Evolutionary conservation across 2,329 filamentous ascomycete species (phyloP).

Genomic region (Xylariaceae sp.): DNA sequence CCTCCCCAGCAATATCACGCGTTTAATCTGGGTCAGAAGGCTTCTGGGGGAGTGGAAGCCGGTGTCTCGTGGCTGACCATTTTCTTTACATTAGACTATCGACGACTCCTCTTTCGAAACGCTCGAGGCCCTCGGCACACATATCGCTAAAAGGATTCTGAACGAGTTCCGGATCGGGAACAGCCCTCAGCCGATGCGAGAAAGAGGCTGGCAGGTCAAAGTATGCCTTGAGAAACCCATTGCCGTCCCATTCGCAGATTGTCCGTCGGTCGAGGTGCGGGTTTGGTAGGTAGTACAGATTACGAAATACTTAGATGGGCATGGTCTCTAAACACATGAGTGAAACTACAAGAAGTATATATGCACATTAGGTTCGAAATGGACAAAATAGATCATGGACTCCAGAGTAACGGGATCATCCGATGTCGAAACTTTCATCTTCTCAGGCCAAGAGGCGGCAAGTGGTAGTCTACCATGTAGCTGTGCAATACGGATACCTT

Average conservation of each 20-base stretch:
- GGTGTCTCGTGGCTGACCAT: slow-evolving; percentile 1
- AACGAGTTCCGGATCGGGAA: slow-evolving; percentile 34
- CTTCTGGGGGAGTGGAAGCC: no score
- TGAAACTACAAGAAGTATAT: no score
- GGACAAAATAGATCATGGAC: no score
- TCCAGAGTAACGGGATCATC: no score
- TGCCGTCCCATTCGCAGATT: slow-evolving; percentile 67
- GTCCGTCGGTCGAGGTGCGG: slow-evolving; percentile 59
- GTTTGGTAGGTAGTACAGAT: slow-evolving; percentile 22
- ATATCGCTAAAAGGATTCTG: slow-evolving; percentile 43
- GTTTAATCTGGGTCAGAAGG: no score
- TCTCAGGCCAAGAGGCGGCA: no score
- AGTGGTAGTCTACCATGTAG: no score
- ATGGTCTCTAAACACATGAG: no score
- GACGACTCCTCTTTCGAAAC: slow-evolving; percentile 55
- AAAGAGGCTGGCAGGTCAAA: slow-evolving; percentile 47
- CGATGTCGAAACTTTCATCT: no score
- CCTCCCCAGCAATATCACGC: no score
- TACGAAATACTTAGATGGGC: neutral
- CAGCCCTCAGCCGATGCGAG: slow-evolving; percentile 32
- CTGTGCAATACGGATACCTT: no score
- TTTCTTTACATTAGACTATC: slow-evolving; percentile 44
- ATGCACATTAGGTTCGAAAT: no score
- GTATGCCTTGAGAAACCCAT: slow-evolving; percentile 67
- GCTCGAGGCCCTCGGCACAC: slow-evolving; percentile 53